Evolutionary conservation across 2,329 filamentous ascomycete species (phyloP), one percentile per base, ranked within the genome.

Genomic region (Dendryphion nanum): DNA sequence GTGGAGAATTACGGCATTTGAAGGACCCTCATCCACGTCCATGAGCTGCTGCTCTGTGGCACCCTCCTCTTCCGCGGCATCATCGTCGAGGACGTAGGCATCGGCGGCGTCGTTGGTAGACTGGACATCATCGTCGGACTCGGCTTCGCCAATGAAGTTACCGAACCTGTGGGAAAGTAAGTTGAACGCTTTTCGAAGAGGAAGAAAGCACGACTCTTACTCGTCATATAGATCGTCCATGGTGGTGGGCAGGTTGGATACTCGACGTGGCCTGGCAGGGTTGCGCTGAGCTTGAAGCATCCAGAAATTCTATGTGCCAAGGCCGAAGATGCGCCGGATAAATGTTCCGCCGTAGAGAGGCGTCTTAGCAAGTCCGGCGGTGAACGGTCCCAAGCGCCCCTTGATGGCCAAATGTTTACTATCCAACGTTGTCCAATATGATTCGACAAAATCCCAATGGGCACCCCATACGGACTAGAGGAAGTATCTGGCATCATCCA

Each of bases 151-250:
- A 64, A 97, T 95, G 71, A 93, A 97, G 74, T 97, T 97, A 61
- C 91, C 91, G 72, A 97, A 97, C 76, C 89, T 94, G 51, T 36
- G 30, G 18, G 35, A 10, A 19, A 29, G 46, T 61, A 44, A 57
- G 45, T 18, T 24, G 41, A 45, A 42, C 38, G 29, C 18, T 3
- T 3, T 6, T 8, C 3, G 5, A 16, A 23, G 18, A 7, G 6
- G 23, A 16, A 18, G 17, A 53, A 16, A 17, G 6, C 23, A n/a
- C 23, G 23, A 26, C 23, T 41, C 45, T 50, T 73, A 94, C 88
- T 97, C 91, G 73, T 97, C 91, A 67, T 97, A 96, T 56, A 96
- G 82, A 70, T 96, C 90, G 75, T 96, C 90, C 89, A 95, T 93
- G 57, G 57, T 71, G 61, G 48, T 47, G 50, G 43, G 43, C 37